Evolutionary conservation across 2,329 filamentous ascomycete species (phyloP).

Genomic region (Colletotrichum somersetense): DNA sequence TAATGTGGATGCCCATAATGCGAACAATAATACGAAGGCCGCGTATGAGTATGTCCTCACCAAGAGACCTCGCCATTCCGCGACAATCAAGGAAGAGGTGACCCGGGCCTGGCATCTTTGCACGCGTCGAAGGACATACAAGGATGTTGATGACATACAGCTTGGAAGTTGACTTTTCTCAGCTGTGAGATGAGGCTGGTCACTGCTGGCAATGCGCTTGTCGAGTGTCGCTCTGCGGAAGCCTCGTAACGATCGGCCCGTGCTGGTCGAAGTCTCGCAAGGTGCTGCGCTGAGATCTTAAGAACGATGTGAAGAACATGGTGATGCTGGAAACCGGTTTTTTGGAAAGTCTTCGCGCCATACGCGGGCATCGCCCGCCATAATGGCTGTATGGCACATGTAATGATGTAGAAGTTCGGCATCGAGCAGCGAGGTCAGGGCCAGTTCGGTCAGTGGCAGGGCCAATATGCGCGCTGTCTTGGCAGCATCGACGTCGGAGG

Average conservation of each 20-base stretch:
- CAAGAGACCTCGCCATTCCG: constrained; percentile 43
- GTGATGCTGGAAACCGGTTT: constrained; percentile 45
- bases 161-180: constrained; percentile 42
- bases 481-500: constrained; percentile 17
- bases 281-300: constrained; percentile 45
- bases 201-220: constrained; percentile 41
- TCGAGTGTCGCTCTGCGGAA: constrained; percentile 44
- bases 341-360: constrained; percentile 44
- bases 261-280: constrained; percentile 35
- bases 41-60: constrained; percentile 38
- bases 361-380: constrained; percentile 41
- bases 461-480: constrained; percentile 10
- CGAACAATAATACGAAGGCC: constrained; percentile 43
- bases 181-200: constrained; percentile 43
- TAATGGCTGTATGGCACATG: constrained; percentile 42
- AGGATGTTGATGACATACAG: constrained; percentile 45
- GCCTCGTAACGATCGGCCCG: constrained; percentile 28
- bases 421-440: constrained; percentile 31
- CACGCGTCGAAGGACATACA: constrained; percentile 44
- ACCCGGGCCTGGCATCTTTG: constrained; percentile 39
- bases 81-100: constrained; percentile 40
- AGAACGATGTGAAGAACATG: constrained; percentile 46
- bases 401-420: constrained; percentile 47
- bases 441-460: neutral
- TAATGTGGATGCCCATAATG: constrained; percentile 34